Conservation (phyloP, 2,329 filamentous ascomycete genomes). For the Alternaria solani region DNA sequence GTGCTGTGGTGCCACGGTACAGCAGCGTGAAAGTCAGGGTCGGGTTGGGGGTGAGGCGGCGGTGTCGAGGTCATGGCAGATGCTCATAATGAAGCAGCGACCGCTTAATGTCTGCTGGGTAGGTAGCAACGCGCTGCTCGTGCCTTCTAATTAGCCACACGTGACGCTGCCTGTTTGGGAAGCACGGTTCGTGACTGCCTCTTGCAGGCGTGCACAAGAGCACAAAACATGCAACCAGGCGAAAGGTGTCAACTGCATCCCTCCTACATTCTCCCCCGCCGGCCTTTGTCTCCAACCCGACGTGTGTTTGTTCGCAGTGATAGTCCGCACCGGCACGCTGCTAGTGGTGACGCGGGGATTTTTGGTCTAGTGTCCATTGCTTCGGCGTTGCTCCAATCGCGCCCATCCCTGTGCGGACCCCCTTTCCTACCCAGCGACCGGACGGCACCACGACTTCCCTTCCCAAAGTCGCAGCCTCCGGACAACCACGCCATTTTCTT, state of each 20-base stretch:
- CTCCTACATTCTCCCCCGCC: conserved; percentile 1
- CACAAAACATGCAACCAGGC: conserved; percentile 22
- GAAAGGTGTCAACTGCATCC: conserved; percentile 37
- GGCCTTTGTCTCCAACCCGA: conserved; percentile 4
- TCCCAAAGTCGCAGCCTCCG: conserved; percentile 43
- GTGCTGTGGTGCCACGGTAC: conserved; percentile 25
- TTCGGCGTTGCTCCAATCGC: conserved; percentile 46
- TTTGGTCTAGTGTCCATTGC: conserved; percentile 44
- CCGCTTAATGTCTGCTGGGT: not conserved
- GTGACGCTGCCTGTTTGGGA: conserved; percentile 40
- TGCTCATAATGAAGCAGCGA: not conserved
- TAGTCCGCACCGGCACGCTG: conserved; percentile 12
- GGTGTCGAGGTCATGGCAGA: not conserved
- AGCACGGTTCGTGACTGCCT: conserved; percentile 35
- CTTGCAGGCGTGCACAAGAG: conserved; percentile 20
- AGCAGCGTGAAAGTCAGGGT: conserved; percentile 3
- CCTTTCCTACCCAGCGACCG: conserved; percentile 46
- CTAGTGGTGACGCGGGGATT: conserved; percentile 39
- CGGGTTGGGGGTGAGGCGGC: not conserved
- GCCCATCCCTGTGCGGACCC: conserved; percentile 46
- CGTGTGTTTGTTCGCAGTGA: conserved; percentile 8
- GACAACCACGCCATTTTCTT: conserved; percentile 38
- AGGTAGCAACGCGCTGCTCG: conserved; percentile 11
- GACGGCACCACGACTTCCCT: conserved; percentile 48
- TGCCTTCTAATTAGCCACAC: conserved; percentile 30